Percentiles rank a stretch among this genome's conserved stretches.
Evolutionary conservation across 2,329 filamentous ascomycete species (phyloP).

Genomic region (Epichloe gansuensis): DNA sequence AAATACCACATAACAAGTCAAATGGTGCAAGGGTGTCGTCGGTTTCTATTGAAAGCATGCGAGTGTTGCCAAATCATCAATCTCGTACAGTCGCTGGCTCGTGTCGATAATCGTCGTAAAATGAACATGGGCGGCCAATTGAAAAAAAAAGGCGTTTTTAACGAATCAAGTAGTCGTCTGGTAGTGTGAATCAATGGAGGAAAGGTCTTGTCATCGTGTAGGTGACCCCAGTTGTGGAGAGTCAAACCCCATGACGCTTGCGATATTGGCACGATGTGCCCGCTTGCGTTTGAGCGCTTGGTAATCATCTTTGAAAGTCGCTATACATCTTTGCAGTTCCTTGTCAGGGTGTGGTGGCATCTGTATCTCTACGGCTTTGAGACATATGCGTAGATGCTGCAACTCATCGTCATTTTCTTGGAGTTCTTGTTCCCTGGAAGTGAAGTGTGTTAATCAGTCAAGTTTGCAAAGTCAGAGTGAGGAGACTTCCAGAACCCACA

Average conservation of each 20-base stretch:
- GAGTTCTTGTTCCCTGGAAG: conserved; percentile 39
- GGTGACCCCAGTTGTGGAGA: conserved; percentile 15
- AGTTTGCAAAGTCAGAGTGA: neutral
- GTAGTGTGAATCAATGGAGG: neutral
- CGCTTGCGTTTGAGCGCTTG: conserved; percentile 34
- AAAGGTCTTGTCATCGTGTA: conserved; percentile 5
- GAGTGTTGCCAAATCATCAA: neutral
- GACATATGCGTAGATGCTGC: conserved; percentile 47
- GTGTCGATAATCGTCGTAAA: neutral
- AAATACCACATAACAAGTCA: neutral
- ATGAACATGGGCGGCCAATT: neutral
- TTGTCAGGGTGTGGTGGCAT: conserved; percentile 39
- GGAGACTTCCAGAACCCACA: conserved; percentile 29
- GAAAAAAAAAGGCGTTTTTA: neutral
- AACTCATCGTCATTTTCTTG: conserved; percentile 48
- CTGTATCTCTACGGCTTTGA: conserved; percentile 51
- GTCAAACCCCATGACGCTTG: conserved; percentile 17
- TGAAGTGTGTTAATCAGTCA: neutral
- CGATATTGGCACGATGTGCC: conserved; percentile 19
- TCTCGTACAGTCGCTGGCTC: conserved; percentile 5
- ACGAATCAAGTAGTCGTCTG: neutral
- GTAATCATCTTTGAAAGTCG: conserved; percentile 50
- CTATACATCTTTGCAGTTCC: conserved; percentile 46
- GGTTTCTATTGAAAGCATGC: neutral
- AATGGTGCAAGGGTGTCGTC: neutral